Base-by-base conservation (phyloP, 345 rosid species). In the Reutealis trisperma region DNA sequence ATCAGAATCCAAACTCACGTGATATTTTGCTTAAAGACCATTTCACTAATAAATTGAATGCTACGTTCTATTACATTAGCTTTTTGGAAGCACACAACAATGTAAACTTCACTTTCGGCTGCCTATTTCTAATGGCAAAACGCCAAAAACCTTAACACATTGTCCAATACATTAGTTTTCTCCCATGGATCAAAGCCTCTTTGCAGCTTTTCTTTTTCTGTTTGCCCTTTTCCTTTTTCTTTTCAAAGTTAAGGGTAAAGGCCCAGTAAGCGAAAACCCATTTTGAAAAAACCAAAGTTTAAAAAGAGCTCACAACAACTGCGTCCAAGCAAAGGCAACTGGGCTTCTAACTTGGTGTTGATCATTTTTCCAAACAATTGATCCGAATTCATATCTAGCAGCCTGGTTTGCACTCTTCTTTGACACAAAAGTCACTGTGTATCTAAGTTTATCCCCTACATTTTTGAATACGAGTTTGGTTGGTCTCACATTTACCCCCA, bases 331-430 rank as follows among this genome's bases (percentile, higher is more conserved):
- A 70, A 90, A 93, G 5, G 96, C 84, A 70, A 93, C 83, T 0
- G 99, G 99, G 82, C 98, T 93, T 83, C 85, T 87, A 15, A 94
- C 99, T 81, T 88, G 86, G 81, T 87, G 86, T 51, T 81, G 83
- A 18, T 83, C 87, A 76, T 88, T 86, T 79, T 82, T 86, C 99
- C 99, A 94, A 32, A 83, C 80, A 12, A 94, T 87, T 45, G 95
- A 87, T 67, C 99, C 98, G 58, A 78, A 94, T 69, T 84, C 95
- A 18, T 87, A 72, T 52, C 79, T 85, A 52, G 80, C 80, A 14
- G 67, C 75, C 64, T 80, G 74, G 54, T 75, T 81, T 12, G 51
- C 71, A 76, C 87, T 89, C 45, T 79, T 87, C 85, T 85, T 91
- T 8, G 93, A 85, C 64, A 88, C 88, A 60, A 94, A 94, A 4